Evolutionary conservation across 352 stramenopile genomes (phyloP), one percentile per base, ranked within the genome.

Genomic region (Phytophthora pisi): DNA sequence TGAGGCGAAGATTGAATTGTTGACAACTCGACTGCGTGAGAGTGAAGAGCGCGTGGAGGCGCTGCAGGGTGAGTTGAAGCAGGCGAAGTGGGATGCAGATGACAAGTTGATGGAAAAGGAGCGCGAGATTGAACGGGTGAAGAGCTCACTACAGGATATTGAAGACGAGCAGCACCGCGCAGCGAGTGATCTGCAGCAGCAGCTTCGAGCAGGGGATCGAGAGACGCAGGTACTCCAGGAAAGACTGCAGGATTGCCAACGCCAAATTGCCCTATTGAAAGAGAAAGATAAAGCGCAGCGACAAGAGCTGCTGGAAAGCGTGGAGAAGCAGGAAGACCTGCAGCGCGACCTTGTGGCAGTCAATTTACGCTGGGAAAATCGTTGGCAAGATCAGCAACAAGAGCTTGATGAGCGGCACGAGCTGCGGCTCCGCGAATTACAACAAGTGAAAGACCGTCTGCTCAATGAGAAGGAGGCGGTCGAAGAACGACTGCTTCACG

Each of bases 321-420:
- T 79, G 28, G 82, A 91, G 52, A 86, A 79, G 49, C 72, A 84
- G n/a, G 82, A 92, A 59, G 81, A 89, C 3, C 24, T 88, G 42
- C 83, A 90, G 24, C 80, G 79, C 1, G 77, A 92, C n/a, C 64
- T 90, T 42, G 71, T 90, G 18, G 79, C 79, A 5, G 55, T 82
- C n/a, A 88, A 86, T 42, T 34, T 91, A n/a, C 72, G 79, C 24
- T 90, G 81, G 78, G 84, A 91, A 46, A 89, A 86, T 42, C 87
- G 83, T 51, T 83, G 79, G 75, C 77, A 88, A 66, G 79, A 89
- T 13, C 66, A 88, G 43, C 75, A 94, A 57, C 74, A 86, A 57
- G 79, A 90, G 28, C 47, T 88, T 10, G 74, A 71, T 9, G 61
- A 66, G 9, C 73, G 72, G 2, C 73, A 82, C 28, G 81, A 91